A percentile compares a stretch with the other conserved stretches of the same genome.
phyloP scores from a whole-genome alignment of 2,329 filamentous ascomycete species.

The Chlorencoelia australis region DNA sequence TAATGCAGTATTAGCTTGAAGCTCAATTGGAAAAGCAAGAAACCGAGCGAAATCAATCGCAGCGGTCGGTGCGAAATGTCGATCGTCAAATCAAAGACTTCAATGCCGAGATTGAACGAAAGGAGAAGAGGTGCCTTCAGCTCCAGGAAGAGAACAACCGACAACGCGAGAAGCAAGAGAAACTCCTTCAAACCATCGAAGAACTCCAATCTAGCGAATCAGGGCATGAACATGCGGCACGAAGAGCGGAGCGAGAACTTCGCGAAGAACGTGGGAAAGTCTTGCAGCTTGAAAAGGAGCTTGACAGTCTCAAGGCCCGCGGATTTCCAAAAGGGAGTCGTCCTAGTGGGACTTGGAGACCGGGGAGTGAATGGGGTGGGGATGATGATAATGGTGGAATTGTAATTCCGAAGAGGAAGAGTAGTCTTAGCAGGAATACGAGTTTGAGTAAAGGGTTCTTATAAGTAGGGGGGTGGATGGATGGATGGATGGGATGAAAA shows the following conservation, averaged over 20 bases:
- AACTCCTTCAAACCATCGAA: slow-evolving; percentile 82
- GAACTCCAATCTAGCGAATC: slow-evolving; percentile 87
- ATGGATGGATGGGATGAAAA: neutral
- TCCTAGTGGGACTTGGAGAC: slow-evolving; percentile 18
- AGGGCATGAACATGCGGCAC: slow-evolving; percentile 66
- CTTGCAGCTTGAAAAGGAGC: slow-evolving; percentile 73
- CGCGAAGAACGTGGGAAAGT: slow-evolving; percentile 79
- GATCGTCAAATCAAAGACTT: slow-evolving; percentile 92
- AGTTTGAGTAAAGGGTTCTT: slow-evolving; percentile 75
- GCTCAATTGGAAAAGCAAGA: slow-evolving; percentile 77
- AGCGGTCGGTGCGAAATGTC: slow-evolving; percentile 81
- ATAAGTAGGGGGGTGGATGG: slow-evolving; percentile 26
- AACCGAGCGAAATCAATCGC: slow-evolving; percentile 65
- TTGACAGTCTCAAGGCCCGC: slow-evolving; percentile 70
- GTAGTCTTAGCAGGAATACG: slow-evolving; percentile 49
- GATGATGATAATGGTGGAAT: slow-evolving; percentile 27
- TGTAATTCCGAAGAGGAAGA: slow-evolving; percentile 55
- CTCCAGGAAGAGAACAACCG: slow-evolving; percentile 75
- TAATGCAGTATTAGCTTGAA: slow-evolving; percentile 57
- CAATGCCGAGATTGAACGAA: slow-evolving; percentile 82
- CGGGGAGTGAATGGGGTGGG: slow-evolving; percentile 27
- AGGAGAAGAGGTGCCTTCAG: slow-evolving; percentile 76
- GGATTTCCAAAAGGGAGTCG: slow-evolving; percentile 46
- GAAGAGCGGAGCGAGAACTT: slow-evolving; percentile 81
- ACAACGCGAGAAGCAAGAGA: slow-evolving; percentile 82